Conservation (phyloP, 495 filamentous ascomycete genomes). For the Penicillium ochrochloron region DNA sequence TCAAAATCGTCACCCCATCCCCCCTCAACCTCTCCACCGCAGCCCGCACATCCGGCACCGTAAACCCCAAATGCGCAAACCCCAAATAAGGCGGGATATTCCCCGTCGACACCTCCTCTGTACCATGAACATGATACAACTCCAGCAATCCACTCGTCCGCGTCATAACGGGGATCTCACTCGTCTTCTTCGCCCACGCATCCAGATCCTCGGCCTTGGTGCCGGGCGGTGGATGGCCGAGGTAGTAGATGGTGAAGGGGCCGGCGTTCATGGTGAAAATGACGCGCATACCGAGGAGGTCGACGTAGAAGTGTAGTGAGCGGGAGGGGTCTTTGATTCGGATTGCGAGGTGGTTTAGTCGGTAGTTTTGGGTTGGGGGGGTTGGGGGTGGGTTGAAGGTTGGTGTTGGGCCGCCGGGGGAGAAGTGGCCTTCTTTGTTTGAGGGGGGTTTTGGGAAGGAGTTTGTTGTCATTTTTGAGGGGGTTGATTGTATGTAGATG, state of each 20-base stretch:
- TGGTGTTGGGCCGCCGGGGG: conserved; percentile 35
- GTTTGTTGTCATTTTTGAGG: conserved; percentile 10
- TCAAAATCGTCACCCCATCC: conserved; percentile 39
- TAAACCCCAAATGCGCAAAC: conserved; percentile 48
- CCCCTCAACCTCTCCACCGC: conserved; percentile 38
- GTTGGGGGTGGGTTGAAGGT: conserved; percentile 34
- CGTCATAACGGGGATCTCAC: conserved; percentile 33
- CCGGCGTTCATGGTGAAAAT: conserved; percentile 53
- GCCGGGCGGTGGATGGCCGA: conserved; percentile 41
- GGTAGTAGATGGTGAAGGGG: conserved; percentile 50
- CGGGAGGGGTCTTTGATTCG: conserved; percentile 43
- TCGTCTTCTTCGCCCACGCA: conserved; percentile 33
- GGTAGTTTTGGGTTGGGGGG: conserved; percentile 44
- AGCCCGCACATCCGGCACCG: conserved; percentile 40
- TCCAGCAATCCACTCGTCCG: conserved; percentile 41
- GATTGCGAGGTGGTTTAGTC: conserved; percentile 52
- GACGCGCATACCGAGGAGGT: conserved; percentile 53
- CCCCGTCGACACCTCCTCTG: conserved; percentile 36
- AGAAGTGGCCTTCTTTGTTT: conserved; percentile 35
- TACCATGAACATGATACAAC: conserved; percentile 42
- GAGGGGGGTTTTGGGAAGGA: conserved; percentile 18
- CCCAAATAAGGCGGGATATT: conserved; percentile 42
- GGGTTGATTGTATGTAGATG: neutral
- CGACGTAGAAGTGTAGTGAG: conserved; percentile 51
- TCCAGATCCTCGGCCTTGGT: conserved; percentile 29